phyloP scores from a whole-genome alignment of 2,329 filamentous ascomycete genomes.

The Penicillium sp. region DNA sequence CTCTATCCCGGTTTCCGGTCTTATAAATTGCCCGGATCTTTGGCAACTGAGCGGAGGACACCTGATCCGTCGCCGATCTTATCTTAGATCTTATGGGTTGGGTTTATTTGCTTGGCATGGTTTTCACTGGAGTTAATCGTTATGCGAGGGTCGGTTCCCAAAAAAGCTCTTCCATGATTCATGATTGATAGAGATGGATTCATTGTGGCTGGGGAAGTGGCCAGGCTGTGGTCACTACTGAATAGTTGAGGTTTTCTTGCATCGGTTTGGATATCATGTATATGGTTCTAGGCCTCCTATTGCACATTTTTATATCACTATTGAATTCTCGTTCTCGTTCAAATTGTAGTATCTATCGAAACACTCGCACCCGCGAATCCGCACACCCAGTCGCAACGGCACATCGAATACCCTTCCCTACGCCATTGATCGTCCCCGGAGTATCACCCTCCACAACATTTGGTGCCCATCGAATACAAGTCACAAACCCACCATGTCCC shows the following conservation, averaged over 20 bases:
- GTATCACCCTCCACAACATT: background rate
- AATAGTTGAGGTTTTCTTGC: constrained; percentile 9
- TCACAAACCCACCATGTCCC: constrained; percentile 79
- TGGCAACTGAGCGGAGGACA: background rate
- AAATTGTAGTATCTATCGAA: background rate
- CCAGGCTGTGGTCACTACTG: constrained; percentile 6
- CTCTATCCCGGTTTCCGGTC: constrained; percentile 46
- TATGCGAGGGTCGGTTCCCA: constrained; percentile 11
- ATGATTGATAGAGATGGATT: constrained; percentile 21
- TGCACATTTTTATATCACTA: background rate
- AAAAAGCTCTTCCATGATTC: constrained; percentile 24
- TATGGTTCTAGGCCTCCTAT: background rate
- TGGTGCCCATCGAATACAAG: constrained; percentile 78
- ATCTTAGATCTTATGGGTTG: constrained; percentile 1
- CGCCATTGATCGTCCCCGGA: background rate
- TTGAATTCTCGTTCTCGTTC: background rate
- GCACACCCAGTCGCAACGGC: background rate
- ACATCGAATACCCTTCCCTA: background rate
- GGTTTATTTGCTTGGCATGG: constrained; percentile 14
- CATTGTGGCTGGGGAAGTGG: constrained; percentile 5
- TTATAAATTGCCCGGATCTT: background rate
- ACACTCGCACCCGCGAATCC: background rate
- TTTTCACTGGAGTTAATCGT: constrained; percentile 14
- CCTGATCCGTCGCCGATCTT: background rate
- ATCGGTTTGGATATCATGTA: constrained; percentile 3